Evolutionary conservation across 345 rosid species (phyloP), one percentile per base, ranked within the genome.

Genomic region (Aquilaria yunnanensis): DNA sequence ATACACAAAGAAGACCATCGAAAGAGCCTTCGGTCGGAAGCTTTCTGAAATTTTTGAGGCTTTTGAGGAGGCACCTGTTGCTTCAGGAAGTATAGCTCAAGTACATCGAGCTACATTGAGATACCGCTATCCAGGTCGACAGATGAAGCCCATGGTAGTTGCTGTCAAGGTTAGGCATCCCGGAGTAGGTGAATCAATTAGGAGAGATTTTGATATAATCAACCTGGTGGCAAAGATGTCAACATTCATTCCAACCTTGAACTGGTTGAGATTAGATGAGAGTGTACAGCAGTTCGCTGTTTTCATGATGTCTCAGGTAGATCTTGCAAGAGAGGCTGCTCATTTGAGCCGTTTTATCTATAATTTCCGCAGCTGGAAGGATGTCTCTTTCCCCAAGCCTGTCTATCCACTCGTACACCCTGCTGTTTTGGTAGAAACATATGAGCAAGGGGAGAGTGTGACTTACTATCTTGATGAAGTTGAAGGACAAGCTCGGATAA

Each of bases 91-190:
- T 77, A 91, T 95, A 70, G 99, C 99, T 70, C 99, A 95, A 67
- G 93, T 95, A 57, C 96, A 95, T 70, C 80, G 94, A 49, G 99
- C 99, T 62, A 72, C 90, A 32, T 69, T 95, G 76, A 88, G 73
- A 74, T 89, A 67, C 72, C 78, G 80, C 55, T 88, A 90, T 69
- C 92, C 96, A 60, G 96, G 96, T 70, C 81, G 87, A 64, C 77
- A 71, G 73, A 66, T 52, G 3, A 91, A 87, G 70, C 85, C 96
- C 10, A 79, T 80, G 32, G 80, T 77, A 61, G 99, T 95, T 64
- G 97, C 99, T 53, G 96, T 95, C 5, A 95, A 95, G 81, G 99
- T 91, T 74, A 87, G 99, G 71, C 99, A 95, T 81, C 99, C 97
- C 30, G 92, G 82, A 67, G 99, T 91, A 47, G 97, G 97, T 32